phyloP scores from a whole-genome alignment of 2,329 filamentous ascomycete species.

The Ascochyta lentis region DNA sequence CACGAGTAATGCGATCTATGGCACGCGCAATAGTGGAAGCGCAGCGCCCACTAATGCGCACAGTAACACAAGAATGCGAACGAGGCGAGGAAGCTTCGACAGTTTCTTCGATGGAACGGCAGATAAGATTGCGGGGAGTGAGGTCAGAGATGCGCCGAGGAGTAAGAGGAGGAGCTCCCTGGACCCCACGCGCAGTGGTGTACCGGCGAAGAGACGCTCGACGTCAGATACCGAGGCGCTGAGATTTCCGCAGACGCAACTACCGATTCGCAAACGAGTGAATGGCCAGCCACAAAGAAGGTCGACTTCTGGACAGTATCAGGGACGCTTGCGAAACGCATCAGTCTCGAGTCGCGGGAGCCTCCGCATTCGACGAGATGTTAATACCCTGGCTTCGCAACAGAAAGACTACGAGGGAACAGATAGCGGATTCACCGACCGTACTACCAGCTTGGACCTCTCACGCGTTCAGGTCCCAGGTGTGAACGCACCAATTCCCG shows the following conservation, averaged over 20 bases:
- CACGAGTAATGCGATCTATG: conserved; percentile 39
- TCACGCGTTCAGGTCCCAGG: conserved; percentile 43
- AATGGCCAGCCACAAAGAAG: conserved; percentile 29
- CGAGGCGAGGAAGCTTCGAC: conserved; percentile 63
- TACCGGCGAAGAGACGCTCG: conserved; percentile 26
- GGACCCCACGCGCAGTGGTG: conserved; percentile 15
- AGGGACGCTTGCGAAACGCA: conserved; percentile 31
- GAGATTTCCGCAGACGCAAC: conserved; percentile 26
- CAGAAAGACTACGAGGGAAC: conserved; percentile 31
- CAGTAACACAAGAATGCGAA: conserved; percentile 18
- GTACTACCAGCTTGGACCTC: conserved; percentile 37
- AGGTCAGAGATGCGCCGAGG: conserved; percentile 27
- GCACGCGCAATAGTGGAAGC: conserved; percentile 25
- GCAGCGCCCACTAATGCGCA: conserved; percentile 27
- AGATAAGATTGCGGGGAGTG: conserved; percentile 57
- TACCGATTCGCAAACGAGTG: conserved; percentile 37
- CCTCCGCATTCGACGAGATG: conserved; percentile 38
- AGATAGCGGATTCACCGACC: conserved; percentile 42
- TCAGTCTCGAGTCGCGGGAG: conserved; percentile 49
- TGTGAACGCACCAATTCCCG: conserved; percentile 46
- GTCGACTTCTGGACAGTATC: conserved; percentile 27
- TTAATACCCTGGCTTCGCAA: conserved; percentile 17
- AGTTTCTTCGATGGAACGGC: conserved; percentile 64
- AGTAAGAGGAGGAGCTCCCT: conserved; percentile 29
- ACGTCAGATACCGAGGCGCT: conserved; percentile 37